Evolutionary conservation across 306 rosid species (phyloP), one percentile per base, ranked within the genome.

Genomic region (Cyclanthera cordifolia): DNA sequence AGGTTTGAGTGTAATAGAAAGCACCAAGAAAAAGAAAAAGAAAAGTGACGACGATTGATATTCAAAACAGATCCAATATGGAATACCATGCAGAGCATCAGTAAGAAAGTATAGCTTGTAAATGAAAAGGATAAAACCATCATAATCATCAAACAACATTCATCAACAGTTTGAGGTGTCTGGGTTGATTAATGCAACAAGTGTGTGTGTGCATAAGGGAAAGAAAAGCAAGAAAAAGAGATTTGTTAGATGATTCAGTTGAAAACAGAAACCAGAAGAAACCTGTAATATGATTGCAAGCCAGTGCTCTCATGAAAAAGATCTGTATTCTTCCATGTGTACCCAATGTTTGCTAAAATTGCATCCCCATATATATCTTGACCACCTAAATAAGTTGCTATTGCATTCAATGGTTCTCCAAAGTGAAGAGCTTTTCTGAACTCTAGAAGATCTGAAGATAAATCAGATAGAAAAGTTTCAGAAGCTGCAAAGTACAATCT

Each of bases 301-400:
- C 85, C 71, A 59, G 88, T 77, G 76, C 85, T 90, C 80, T 93
- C 99, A 37, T 78, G 79, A 77, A 77, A 86, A 79, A 93, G 85
- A 58, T 87, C 95, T 76, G 79, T 84, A 72, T 82, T 83, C 79
- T 75, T 90, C 88, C 91, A 73, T 12, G 88, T 85, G 79, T 82
- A 93, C 71, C 90, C 96, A 63, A 90, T 75, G 59, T 89, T 80
- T 82, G 96, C 91, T 77, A 93, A 78, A 76, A 93, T 75, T 70
- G 99, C 94, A 66, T 93, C 94, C 61, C 96, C 96, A 82, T 56
- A 73, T 74, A 93, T 76, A 83, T 81, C 79, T 73, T 93, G 96
- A 75, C 94, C 85, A 14, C 87, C 80, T 77, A 93, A 85, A 82
- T 80, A 93, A 81, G 86, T 87, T 67, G 96, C 95, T 82, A 94